Evolutionary conservation across 208 protist genomes (phyloP), one percentile per base, ranked within the genome.

Genomic region (Leishmania lainsoni): DNA sequence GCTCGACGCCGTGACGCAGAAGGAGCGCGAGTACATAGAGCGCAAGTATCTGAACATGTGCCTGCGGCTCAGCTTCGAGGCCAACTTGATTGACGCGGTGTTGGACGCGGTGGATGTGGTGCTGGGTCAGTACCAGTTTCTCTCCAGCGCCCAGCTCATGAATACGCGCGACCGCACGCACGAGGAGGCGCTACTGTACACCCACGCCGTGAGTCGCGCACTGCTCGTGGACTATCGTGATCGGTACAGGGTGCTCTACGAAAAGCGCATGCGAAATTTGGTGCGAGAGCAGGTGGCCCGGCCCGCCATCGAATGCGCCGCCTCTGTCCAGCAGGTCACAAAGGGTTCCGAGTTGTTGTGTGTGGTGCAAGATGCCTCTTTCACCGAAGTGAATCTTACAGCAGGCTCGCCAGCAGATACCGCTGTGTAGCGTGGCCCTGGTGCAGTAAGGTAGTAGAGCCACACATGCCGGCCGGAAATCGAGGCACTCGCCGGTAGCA

Each of bases 41-140:
- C 84, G 80, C 54, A 90, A 83, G 80, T 96, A 90, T 86, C 76
- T 90, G 65, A 93, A 92, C 81, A 84, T 92, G 20, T 90, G 88
- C 75, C 48, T 90, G 78, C 78, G 89, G 12, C 84, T 97, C 32
- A 72, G 81, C 48, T 95, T 91, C 70, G 94, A 97, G 79, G 79
- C 83, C 26, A 84, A 84, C 48, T 89, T 90, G 75, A 87, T 94
- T n/a, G 89, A 94, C 32, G 81, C 90, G 22, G 91, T 87, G 49
- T 73, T 96, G 65, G 91, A 96, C 68, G 86, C 92, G 6, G 86
- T 94, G 63, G 94, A 96, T 72, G 75, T 90, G 45, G 86, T 96
- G 10, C 75, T 93, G 17, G 89, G 84, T 39, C 81, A 94, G 49
- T 94, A 92, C 59, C 75, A 76, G 65, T 87, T 82, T 61, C 69